Percentiles rank a stretch among this genome's conserved stretches.
Evolutionary conservation across 73 alveolate species (phyloP).

Genomic region (Symbiodinium pilosum): DNA sequence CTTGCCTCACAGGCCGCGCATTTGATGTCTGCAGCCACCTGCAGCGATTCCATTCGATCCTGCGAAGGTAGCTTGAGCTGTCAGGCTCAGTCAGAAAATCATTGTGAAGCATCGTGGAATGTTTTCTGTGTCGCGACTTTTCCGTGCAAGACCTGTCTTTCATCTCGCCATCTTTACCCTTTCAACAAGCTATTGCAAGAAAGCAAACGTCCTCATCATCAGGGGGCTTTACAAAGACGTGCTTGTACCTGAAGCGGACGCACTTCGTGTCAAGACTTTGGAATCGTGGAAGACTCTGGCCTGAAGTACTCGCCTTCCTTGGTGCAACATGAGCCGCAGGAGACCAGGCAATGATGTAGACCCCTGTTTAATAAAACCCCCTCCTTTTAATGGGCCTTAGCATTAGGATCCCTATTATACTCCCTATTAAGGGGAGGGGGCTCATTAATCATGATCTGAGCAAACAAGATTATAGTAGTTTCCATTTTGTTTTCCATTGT

Average conservation of each 20-base stretch:
- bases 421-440: too few species aligned
- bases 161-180: not conserved
- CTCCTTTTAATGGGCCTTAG: too few species aligned
- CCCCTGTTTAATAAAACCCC: too few species aligned
- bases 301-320: conserved; percentile 70
- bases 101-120: not conserved
- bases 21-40: conserved; percentile 84
- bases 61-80: not conserved
- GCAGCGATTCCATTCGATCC: conserved; percentile 78
- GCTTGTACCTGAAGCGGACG: conserved; percentile 34
- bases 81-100: not conserved
- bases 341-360: too few species aligned
- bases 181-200: too few species aligned
- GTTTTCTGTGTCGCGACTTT: not conserved
- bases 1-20: conserved; percentile 59
- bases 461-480: not conserved
- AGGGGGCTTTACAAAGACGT: conserved; percentile 86
- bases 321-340: too few species aligned
- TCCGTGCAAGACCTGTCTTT: not conserved
- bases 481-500: too few species aligned
- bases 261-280: too few species aligned
- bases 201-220: conserved; percentile 55
- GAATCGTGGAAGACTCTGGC: not conserved
- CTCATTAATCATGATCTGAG: not conserved
- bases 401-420: too few species aligned